Evolutionary conservation across 805 yeast genomes (phyloP).

Genomic region (Scheffersomyces ergatensis): DNA sequence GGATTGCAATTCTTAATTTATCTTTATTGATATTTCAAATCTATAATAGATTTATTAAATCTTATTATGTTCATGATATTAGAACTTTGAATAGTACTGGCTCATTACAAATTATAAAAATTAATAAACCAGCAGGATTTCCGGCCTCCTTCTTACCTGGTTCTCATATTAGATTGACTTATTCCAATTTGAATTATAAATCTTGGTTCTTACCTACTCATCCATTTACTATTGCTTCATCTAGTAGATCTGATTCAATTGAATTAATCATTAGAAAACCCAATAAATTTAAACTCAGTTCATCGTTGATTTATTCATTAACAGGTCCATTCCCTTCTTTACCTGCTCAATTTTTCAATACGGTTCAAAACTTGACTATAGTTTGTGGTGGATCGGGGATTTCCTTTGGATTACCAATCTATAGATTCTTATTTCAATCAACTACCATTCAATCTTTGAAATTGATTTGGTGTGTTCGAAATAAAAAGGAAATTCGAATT

Average conservation of each 20-base stretch:
- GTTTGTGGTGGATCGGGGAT: constrained; percentile 77
- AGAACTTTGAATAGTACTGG: constrained; percentile 11
- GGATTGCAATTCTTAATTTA: constrained; percentile 12
- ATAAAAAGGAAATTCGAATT: constrained; percentile 45
- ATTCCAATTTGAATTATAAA: constrained; percentile 24
- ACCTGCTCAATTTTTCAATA: constrained; percentile 40
- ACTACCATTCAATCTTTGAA: constrained; percentile 23
- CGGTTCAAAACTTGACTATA: constrained; percentile 50
- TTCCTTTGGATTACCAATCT: constrained; percentile 58
- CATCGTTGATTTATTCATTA: constrained; percentile 10
- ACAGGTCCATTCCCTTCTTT: constrained; percentile 43
- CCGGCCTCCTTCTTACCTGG: constrained; percentile 44
- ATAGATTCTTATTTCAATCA: constrained; percentile 33
- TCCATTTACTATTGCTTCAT: constrained; percentile 61
- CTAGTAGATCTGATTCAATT: constrained; percentile 33
- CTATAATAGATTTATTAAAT: constrained; percentile 23
- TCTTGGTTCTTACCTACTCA: constrained; percentile 56
- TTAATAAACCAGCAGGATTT: constrained; percentile 16
- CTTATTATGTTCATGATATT: constrained; percentile 11
- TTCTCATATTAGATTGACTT: constrained; percentile 55
- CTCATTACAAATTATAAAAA: constrained; percentile 16
- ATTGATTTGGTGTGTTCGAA: constrained; percentile 55
- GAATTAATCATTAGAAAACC: constrained; percentile 48
- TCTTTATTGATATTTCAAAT: constrained; percentile 35
- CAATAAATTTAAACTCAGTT: constrained; percentile 10